Evolutionary conservation across 2,329 filamentous ascomycete species (phyloP).

Genomic region (Aspergillus pseudoterreus): DNA sequence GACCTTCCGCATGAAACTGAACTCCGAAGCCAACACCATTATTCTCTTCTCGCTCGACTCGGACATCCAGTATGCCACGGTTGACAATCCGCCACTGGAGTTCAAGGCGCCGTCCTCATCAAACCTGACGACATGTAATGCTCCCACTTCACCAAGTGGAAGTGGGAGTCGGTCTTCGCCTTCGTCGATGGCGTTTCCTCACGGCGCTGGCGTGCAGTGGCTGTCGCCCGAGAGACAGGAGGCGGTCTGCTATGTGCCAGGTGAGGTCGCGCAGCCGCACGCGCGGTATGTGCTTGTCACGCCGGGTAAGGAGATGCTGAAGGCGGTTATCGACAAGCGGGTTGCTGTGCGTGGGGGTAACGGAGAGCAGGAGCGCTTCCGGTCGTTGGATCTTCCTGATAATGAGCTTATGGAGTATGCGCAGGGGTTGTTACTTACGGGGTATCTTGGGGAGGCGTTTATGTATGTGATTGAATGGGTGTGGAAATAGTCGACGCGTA

Average conservation of each 20-base stretch:
- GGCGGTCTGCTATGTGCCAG: slow-evolving; percentile 16
- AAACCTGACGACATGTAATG: slow-evolving; percentile 1
- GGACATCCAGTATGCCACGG: slow-evolving; percentile 22
- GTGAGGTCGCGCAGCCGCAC: slow-evolving; percentile 2
- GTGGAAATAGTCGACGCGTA: slow-evolving; percentile 12
- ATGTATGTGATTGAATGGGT: slow-evolving; percentile 32
- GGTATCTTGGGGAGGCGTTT: slow-evolving; percentile 25
- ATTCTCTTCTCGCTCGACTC: slow-evolving; percentile 27
- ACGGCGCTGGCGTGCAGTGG: slow-evolving; percentile 15
- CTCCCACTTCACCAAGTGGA: neutral
- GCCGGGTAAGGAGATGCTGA: slow-evolving; percentile 26
- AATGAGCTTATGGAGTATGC: slow-evolving; percentile 27
- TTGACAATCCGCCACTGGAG: slow-evolving; percentile 11
- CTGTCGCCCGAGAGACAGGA: slow-evolving; percentile 23
- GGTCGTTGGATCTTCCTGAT: slow-evolving; percentile 18
- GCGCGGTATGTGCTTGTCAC: slow-evolving; percentile 25
- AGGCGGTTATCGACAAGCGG: slow-evolving; percentile 22
- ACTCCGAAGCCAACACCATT: slow-evolving; percentile 22
- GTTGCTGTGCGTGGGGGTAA: slow-evolving; percentile 18
- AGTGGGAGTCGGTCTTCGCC: neutral
- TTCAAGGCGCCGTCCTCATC: neutral
- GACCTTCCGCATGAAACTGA: slow-evolving; percentile 31
- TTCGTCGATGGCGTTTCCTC: slow-evolving; percentile 2
- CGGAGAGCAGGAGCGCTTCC: slow-evolving; percentile 22
- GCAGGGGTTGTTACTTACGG: slow-evolving; percentile 23